Conservation (phyloP, 306 rosid species). For the Rosa chinensis region DNA sequence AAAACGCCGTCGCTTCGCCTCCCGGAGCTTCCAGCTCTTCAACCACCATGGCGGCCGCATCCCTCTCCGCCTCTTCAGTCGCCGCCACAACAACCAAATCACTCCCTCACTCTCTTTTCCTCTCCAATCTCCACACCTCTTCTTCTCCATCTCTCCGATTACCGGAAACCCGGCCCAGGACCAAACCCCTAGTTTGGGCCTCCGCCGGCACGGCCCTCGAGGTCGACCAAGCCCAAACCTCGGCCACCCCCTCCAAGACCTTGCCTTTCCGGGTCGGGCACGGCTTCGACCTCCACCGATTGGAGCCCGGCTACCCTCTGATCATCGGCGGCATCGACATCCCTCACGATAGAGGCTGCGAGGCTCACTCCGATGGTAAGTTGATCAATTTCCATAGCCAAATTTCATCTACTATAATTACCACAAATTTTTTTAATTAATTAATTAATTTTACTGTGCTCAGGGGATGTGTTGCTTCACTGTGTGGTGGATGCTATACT, state of each 20-base stretch:
- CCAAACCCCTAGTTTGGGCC: slow-evolving; percentile 28
- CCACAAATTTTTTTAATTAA: background rate
- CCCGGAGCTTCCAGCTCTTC: slow-evolving; percentile 1
- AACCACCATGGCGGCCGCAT: slow-evolving; percentile 41
- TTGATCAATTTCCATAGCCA: background rate
- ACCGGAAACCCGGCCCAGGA: slow-evolving; percentile 5
- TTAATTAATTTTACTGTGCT: background rate
- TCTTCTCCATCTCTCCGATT: slow-evolving; percentile 24
- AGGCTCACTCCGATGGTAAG: slow-evolving; percentile 95
- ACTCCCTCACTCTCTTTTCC: slow-evolving; percentile 35
- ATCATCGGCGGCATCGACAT: slow-evolving; percentile 89
- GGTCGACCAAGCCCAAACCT: slow-evolving; percentile 23
- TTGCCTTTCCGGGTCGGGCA: slow-evolving; percentile 92
- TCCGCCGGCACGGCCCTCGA: slow-evolving; percentile 45
- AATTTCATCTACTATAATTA: background rate
- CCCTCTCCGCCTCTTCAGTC: slow-evolving; percentile 35
- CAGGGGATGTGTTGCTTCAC: slow-evolving; percentile 95
- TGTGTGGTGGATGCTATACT: slow-evolving; percentile 93
- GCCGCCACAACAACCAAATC: slow-evolving; percentile 17
- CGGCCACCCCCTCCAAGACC: slow-evolving; percentile 50
- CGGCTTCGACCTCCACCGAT: slow-evolving; percentile 90
- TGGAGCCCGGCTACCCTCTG: slow-evolving; percentile 89
- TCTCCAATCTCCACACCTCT: slow-evolving; percentile 1
- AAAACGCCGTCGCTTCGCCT: background rate
- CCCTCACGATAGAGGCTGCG: slow-evolving; percentile 96